Conservation (phyloP, 2,329 filamentous ascomycete species). For the Periconia sp. region DNA sequence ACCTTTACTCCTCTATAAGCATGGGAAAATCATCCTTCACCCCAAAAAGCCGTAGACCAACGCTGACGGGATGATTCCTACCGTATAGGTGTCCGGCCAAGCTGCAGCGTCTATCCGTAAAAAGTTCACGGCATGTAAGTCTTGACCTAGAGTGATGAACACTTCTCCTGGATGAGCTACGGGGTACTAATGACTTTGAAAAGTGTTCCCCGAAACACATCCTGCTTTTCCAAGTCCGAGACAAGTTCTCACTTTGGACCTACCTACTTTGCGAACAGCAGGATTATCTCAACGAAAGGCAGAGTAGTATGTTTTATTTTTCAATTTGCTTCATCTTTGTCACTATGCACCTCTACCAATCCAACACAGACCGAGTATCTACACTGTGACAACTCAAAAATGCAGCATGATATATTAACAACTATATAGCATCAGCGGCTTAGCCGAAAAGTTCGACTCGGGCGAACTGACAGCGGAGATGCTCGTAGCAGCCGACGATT, state of each 20-base stretch:
- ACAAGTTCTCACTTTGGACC: conserved; percentile 64
- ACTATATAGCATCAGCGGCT: conserved; percentile 62
- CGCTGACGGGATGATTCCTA: not conserved
- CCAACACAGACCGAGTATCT: too few relatives aligned
- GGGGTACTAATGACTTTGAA: not conserved
- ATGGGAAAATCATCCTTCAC: too few relatives aligned
- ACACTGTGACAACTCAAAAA: not conserved
- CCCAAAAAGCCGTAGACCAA: too few relatives aligned
- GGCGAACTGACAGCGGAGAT: conserved; percentile 76
- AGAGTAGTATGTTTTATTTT: conserved; percentile 62
- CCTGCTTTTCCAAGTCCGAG: conserved; percentile 72
- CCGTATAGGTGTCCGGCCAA: conserved; percentile 72
- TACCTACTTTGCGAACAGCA: conserved; percentile 73
- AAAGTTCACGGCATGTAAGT: conserved; percentile 66
- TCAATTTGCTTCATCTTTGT: not conserved
- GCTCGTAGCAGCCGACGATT: conserved; percentile 78
- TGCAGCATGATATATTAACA: not conserved
- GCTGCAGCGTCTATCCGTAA: conserved; percentile 87
- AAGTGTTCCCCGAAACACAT: conserved; percentile 54
- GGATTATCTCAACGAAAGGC: conserved; percentile 93
- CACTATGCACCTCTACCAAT: too few relatives aligned
- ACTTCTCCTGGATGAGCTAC: too few relatives aligned
- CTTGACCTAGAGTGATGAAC: conserved; percentile 23
- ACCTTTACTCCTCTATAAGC: too few relatives aligned
- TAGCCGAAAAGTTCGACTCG: conserved; percentile 76